These are phyloP conservation scores for Penicillium pulvis DNA, from an alignment of 495 filamentous ascomycete genomes.

Conservation along the genomic window DNA sequence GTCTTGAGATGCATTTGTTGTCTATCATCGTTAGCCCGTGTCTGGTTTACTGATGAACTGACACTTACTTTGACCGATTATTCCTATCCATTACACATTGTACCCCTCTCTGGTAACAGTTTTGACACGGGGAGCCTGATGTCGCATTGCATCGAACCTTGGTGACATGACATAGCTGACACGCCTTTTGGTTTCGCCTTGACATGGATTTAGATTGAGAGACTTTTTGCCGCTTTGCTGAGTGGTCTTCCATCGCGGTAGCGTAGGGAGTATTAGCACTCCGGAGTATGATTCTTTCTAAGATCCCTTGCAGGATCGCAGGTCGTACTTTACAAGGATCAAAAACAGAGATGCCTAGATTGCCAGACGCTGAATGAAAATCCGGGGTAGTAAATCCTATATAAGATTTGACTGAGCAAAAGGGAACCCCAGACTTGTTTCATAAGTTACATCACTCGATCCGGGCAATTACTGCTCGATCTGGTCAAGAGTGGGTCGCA, in stretches of 20 bases:
- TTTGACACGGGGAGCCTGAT: slow-evolving; percentile 16
- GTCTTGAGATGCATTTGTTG: background rate
- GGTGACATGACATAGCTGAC: slow-evolving; percentile 13
- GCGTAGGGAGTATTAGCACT: background rate
- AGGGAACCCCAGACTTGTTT: background rate
- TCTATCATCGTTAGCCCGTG: background rate
- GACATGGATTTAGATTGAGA: slow-evolving; percentile 5
- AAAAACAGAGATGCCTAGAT: background rate
- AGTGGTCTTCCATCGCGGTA: slow-evolving; percentile 1
- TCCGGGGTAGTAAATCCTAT: background rate
- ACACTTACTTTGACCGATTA: slow-evolving; percentile 7
- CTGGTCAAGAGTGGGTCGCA: slow-evolving; percentile 12
- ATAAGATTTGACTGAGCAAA: background rate
- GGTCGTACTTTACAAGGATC: background rate
- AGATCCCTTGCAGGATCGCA: background rate
- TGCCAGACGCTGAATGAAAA: background rate
- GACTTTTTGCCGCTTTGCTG: background rate
- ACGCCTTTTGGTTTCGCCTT: slow-evolving; percentile 10
- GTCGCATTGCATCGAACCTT: slow-evolving; percentile 17
- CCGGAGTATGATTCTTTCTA: background rate
- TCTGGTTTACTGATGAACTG: background rate
- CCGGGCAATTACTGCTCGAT: slow-evolving; percentile 24
- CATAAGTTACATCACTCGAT: slow-evolving; percentile 8
- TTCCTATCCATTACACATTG: slow-evolving; percentile 11
- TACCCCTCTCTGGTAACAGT: slow-evolving; percentile 13